These are phyloP conservation scores for Xenoacremonium recifei DNA, from an alignment of 2,329 filamentous ascomycete species.

Conservation along the genomic window DNA sequence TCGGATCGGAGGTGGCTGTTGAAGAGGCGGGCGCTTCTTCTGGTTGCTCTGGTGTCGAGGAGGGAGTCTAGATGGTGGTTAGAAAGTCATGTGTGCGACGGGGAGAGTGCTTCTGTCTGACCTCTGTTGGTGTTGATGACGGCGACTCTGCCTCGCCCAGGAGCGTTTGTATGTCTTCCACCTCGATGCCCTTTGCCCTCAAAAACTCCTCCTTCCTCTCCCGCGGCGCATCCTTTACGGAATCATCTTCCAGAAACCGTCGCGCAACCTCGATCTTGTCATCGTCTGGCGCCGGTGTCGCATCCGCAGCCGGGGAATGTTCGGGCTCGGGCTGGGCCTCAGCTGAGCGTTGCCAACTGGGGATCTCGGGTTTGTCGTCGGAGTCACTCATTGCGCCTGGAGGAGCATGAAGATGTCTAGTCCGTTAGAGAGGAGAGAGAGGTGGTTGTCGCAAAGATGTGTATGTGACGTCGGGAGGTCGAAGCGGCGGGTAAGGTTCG, in stretches of 20 bases:
- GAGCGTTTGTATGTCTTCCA: slow-evolving; percentile 66
- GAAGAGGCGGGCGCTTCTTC: slow-evolving; percentile 2
- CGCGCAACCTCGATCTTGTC: slow-evolving; percentile 61
- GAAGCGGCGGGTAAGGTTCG: slow-evolving; percentile 23
- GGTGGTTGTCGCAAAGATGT: background rate
- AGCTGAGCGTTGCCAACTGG: slow-evolving; percentile 30
- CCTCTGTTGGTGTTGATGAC: slow-evolving; percentile 6
- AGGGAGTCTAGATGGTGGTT: slow-evolving; percentile 5
- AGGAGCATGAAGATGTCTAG: background rate
- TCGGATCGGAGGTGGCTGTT: slow-evolving; percentile 8
- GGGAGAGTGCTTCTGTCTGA: slow-evolving; percentile 1
- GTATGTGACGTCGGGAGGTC: slow-evolving; percentile 12
- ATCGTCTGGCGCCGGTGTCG: slow-evolving; percentile 21
- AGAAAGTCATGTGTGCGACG: slow-evolving; percentile 1
- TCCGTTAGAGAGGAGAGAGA: background rate
- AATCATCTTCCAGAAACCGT: slow-evolving; percentile 73
- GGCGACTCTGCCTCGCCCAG: slow-evolving; percentile 38
- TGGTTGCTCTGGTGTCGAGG: background rate
- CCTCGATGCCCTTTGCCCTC: slow-evolving; percentile 69
- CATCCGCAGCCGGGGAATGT: slow-evolving; percentile 13
- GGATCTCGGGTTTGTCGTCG: slow-evolving; percentile 29
- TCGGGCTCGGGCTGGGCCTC: slow-evolving; percentile 11
- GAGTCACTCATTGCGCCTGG: slow-evolving; percentile 32
- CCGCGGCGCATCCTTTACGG: slow-evolving; percentile 64
- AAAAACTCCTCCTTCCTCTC: slow-evolving; percentile 78